Evolutionary conservation across 1,139 yeast genomes (phyloP), one percentile per base, ranked within the genome.

Genomic region (Geotrichum aggregatum): DNA sequence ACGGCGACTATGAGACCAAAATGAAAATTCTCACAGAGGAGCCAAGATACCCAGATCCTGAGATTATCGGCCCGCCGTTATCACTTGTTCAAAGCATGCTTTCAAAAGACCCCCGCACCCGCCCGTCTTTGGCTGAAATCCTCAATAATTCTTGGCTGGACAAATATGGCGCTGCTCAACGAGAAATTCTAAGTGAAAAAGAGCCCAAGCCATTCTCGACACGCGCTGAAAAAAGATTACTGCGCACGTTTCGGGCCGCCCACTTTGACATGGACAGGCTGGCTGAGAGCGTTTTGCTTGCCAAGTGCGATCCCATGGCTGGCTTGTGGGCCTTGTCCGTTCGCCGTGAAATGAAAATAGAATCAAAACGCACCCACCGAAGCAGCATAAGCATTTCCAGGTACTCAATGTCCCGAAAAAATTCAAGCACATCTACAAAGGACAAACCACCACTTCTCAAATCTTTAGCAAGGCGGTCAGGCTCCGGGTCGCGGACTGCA

Each of bases 321-420:
- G 97, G 96, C 0, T 75, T 87, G 56, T 92, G 95, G 85, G 84
- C 83, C 44, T 72, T 92, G 13, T 70, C 84, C 13, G 70, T 87
- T 18, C 91, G 87, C 38, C 75, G 77, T 49, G 94, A 85, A 58
- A 74, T 61, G 73, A 76, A 60, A 67, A 69, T 56, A 72, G 78
- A 55, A 75, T 49, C 57, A 21, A 52, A 52, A 21, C 55, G 58
- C 36, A 38, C 54, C 19, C 55, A 59, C 34, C 50, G 62, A n/a
- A 52, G 56, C 24, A 59, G 65, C 44, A 31, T 63, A 39, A 58
- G 57, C 21, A 52, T 62, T 13, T 50, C 59, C 13, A 55, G 52
- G 44, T 52, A 55, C 42, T 49, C 57, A 1, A 33, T 58, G 76
- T 10, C 71, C 68, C 54, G 72, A 69, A 52, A 54, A 53, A 50